phyloP scores from a whole-genome alignment of 2,329 filamentous ascomycete genomes.

The Ascosphaera pollenicola region DNA sequence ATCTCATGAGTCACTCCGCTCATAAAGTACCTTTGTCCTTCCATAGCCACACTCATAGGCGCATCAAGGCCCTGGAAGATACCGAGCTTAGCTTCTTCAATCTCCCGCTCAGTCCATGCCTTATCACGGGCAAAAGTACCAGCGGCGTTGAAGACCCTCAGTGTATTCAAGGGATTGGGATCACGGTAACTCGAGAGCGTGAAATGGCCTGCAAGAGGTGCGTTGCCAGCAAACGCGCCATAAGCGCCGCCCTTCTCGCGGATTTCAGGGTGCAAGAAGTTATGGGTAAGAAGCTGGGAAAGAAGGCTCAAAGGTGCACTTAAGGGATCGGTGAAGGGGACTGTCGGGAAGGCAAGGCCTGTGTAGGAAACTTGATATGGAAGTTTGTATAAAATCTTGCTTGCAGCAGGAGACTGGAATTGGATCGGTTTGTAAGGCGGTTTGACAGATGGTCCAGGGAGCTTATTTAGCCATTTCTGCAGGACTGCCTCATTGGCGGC shows the following conservation, averaged over 20 bases:
- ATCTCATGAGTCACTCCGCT: conserved; percentile 72
- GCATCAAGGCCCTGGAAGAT: conserved; percentile 87
- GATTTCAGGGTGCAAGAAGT: conserved; percentile 91
- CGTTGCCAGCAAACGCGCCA: conserved; percentile 70
- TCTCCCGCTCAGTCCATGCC: conserved; percentile 58
- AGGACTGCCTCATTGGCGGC: conserved; percentile 48
- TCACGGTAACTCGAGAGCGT: conserved; percentile 95
- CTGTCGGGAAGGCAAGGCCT: conserved; percentile 57
- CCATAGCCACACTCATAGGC: conserved; percentile 63
- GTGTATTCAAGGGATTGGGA: conserved; percentile 74
- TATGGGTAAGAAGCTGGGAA: conserved; percentile 81
- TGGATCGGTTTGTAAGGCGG: conserved; percentile 12
- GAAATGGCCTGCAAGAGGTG: conserved; percentile 62
- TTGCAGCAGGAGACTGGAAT: conserved; percentile 18
- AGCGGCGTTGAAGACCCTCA: conserved; percentile 63
- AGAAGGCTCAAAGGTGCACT: conserved; percentile 72
- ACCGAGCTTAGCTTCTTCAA: conserved; percentile 90
- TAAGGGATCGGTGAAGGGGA: conserved; percentile 54
- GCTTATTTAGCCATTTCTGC: conserved; percentile 41
- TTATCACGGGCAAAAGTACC: conserved; percentile 67
- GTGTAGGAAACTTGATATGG: conserved; percentile 98
- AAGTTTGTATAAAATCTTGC: conserved; percentile 73
- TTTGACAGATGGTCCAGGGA: conserved; percentile 26
- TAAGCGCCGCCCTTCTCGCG: conserved; percentile 95
- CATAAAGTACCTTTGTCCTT: conserved; percentile 71